A percentile compares a stretch with the other conserved stretches of the same genome.
phyloP scores from a whole-genome alignment of 345 rosid genomes.

The thale cress (Arabidopsis thaliana) region DNA sequence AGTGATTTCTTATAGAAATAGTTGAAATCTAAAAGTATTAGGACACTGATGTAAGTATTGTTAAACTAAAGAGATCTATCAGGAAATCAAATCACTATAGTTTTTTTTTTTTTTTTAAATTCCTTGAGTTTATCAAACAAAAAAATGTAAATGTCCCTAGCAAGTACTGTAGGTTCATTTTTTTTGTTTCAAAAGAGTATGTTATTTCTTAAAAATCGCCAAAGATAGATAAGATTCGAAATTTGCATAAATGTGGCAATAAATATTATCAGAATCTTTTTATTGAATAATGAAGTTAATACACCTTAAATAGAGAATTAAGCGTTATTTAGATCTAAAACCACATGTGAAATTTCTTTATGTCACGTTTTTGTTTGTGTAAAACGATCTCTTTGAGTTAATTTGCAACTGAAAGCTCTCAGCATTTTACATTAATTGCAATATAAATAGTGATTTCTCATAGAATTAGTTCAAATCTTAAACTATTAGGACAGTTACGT shows the following conservation, averaged over 20 bases:
- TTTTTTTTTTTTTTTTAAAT: neutral
- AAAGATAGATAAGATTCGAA: neutral
- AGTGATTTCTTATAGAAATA: neutral
- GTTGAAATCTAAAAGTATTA: neutral
- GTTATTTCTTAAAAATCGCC: too few relatives aligned
- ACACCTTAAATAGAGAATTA: neutral
- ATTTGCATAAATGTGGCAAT: neutral
- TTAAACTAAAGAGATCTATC: neutral
- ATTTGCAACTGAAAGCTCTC: neutral
- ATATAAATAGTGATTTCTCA: neutral
- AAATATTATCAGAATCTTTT: constrained; percentile 9
- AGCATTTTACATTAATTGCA: neutral
- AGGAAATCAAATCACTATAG: neutral
- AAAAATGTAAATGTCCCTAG: too few relatives aligned
- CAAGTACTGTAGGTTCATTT: too few relatives aligned
- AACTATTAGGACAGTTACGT: neutral
- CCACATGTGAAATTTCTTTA: neutral
- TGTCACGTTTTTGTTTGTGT: neutral
- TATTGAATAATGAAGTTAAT: neutral
- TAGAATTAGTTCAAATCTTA: neutral
- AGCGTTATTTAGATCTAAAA: neutral
- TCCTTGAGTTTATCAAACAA: neutral
- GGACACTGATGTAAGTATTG: neutral
- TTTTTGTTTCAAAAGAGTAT: too few relatives aligned
- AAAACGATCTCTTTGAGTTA: neutral